Conservation (phyloP, 116 monocot genomes). For the Phalaenopsis hybrid region DNA sequence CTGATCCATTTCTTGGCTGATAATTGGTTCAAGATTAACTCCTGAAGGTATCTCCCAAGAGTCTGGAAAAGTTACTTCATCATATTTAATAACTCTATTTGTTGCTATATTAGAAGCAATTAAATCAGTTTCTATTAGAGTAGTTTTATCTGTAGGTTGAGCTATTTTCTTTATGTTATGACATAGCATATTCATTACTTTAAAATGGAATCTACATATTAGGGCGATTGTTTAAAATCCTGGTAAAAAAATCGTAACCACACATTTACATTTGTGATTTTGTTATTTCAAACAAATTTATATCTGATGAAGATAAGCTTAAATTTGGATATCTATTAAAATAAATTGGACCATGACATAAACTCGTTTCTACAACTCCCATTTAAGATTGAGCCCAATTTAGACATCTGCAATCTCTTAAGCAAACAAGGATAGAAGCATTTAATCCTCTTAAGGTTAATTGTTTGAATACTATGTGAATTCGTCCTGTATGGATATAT, state of each 20-base stretch:
- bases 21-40: not conserved
- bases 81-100: not conserved
- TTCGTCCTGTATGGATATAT: too few relatives aligned
- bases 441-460: too few relatives aligned
- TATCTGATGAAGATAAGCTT: too few relatives aligned
- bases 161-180: not conserved
- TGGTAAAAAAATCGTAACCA: not conserved
- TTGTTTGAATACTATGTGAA: too few relatives aligned
- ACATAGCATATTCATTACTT: not conserved
- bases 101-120: not conserved
- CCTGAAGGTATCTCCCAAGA: not conserved
- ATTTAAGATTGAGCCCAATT: too few relatives aligned
- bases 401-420: too few relatives aligned
- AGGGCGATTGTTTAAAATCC: not conserved
- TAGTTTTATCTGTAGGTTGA: not conserved
- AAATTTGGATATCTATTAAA: too few relatives aligned
- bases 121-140: not conserved
- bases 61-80: not conserved
- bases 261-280: too few relatives aligned
- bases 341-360: too few relatives aligned
- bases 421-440: too few relatives aligned
- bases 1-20: not conserved
- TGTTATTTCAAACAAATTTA: too few relatives aligned
- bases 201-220: not conserved
- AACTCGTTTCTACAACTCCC: too few relatives aligned